Evolutionary conservation across 1,139 yeast species (phyloP), one percentile per base, ranked within the genome.

Genomic region (Saccharomyces hybrid): DNA sequence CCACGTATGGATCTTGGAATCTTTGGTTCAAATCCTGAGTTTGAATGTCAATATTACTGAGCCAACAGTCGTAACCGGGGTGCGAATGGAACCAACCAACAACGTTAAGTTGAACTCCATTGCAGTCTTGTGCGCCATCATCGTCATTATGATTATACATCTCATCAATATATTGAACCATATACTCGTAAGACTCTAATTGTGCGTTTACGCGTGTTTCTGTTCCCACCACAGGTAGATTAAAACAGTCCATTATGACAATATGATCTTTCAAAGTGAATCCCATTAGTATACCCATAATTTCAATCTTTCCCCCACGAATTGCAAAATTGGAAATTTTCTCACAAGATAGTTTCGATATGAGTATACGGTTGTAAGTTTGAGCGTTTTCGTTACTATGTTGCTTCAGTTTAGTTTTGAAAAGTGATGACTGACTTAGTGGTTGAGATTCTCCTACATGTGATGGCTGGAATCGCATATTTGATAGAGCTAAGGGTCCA

Each of bases 41-140:
- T 54, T 87, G 83, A 29, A 90, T 95, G 71, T 90, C 97, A 50
- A 90, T 89, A 16, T 93, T 95, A 57, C 93, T 84, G 46, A 90
- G 71, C 96, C 96, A 87, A 68, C 96, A 88, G 46, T 97, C 98
- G 69, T 90, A 93, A 0, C 97, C 97, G 0, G 98, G 98, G 70
- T 93, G 99, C 2, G 97, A 90, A 71, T 93, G 96, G 71, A 91
- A 88, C 96, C 95, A 88, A 6, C 97, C 97, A 14, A 90, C 89
- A 41, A 93, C 85, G 62, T 87, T 80, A 55, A 51, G 28, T 52
- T 78, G 79, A 11, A 73, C 65, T 7, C n/a, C 42, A 2, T 38
- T 38, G 7, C 8, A 38, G 13, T 8, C 42, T 16, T 9, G 25
- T 28, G 84, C 73, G 8, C 81, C 82, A 1, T 77, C 72, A 7